Evolutionary conservation across 1,284 basidiomycete species (phyloP), one percentile per base, ranked within the genome.

Genomic region (Heliocybe sulcata): DNA sequence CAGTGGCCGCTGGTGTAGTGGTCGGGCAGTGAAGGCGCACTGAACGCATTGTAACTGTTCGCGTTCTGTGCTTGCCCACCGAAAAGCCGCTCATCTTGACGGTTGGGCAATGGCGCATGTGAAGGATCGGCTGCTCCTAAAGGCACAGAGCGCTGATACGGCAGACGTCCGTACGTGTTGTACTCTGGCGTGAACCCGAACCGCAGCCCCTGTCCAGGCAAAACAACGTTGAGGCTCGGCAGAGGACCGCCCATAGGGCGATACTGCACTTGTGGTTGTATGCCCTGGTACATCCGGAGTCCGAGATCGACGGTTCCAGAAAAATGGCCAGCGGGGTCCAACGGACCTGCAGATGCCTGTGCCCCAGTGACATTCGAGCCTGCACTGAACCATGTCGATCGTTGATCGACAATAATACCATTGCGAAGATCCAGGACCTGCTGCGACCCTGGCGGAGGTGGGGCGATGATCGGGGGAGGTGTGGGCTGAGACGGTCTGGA

Each of bases 301-400:
- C 47, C 47, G 8, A 49, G 47, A 25, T 49, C 47, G 27, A 49
- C 47, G 14, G 47, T 49, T 22, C 47, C 47, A 3, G 47, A 23
- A n/a, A 49, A 49, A 29, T 49, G 47, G 6, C 47, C 27, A 11
- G 47, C 47, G 4, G 47, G 23, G 22, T 49, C 47, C 14, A 49
- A 22, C 12, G 47, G 47, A 12, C 47, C 47, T n/a, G 47, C 23
- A 26, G 22, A 22, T 12, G 47, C 6, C 14, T 49, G 47, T 3
- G 47, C 14, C 8, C 23, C 47, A 12, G 9, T 26, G 20, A 12
- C 47, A 29, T 49, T 49, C 22, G 47, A 25, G n/a, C 27, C 27
- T 23, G 23, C 47, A 26, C 47, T 49, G 27, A 49, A 49, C 47
- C 47, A 49, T 25, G 47, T 29, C 25, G 47, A 49, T 25, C 47